Evolutionary conservation across 176 grass and related monocot genomes (phyloP).

Genomic region (Oryza nivara): DNA sequence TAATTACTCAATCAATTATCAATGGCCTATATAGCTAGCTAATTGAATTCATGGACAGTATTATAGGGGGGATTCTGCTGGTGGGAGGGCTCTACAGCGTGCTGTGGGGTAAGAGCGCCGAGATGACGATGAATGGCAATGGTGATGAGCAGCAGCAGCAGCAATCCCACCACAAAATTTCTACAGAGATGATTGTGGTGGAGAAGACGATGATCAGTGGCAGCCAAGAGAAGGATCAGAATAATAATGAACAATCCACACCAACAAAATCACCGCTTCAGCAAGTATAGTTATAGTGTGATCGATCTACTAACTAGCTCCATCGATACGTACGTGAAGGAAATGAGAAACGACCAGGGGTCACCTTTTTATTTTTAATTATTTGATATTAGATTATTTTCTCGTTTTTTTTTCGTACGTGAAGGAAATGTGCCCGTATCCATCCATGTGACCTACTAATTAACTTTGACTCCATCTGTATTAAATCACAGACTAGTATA

Average conservation of each 20-base stretch:
- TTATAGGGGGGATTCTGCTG: constrained; percentile 60
- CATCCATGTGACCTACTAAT: too few relatives aligned
- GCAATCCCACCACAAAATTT: background rate
- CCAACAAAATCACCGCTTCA: background rate
- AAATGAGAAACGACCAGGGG: too few relatives aligned
- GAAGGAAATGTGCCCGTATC: too few relatives aligned
- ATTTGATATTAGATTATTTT: too few relatives aligned
- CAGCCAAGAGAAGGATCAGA: background rate
- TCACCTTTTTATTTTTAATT: too few relatives aligned
- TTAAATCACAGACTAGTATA: too few relatives aligned
- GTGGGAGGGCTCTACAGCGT: constrained; percentile 68
- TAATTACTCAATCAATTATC: background rate
- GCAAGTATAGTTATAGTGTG: background rate
- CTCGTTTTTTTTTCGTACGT: background rate
- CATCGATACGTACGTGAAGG: background rate
- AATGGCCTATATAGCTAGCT: too few relatives aligned
- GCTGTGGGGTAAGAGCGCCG: constrained; percentile 60
- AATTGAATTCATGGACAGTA: constrained; percentile 21
- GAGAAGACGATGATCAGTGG: too few relatives aligned
- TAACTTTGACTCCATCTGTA: too few relatives aligned
- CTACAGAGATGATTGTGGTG: background rate
- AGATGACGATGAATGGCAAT: background rate
- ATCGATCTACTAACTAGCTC: background rate
- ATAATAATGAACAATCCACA: background rate
- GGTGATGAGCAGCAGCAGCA: too few relatives aligned